These are phyloP conservation scores for Lachnum nothofagi DNA, from an alignment of 2,329 filamentous ascomycete genomes.

Conservation along the genomic window DNA sequence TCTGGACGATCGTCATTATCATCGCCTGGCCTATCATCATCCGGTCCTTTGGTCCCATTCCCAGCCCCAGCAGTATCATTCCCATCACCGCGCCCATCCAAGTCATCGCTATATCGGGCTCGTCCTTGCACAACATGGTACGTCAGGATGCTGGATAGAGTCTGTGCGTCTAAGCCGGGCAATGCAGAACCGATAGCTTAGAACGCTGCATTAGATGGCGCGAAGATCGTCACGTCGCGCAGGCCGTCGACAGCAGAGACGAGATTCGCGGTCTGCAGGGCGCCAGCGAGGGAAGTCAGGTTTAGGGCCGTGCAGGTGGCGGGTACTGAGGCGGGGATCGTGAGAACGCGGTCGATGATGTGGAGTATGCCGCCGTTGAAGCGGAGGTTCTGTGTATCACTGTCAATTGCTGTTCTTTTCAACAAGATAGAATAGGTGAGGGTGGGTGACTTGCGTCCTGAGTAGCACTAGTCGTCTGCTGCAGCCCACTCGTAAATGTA, in stretches of 20 bases:
- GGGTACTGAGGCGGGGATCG: slow-evolving; percentile 39
- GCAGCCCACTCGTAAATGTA: no score
- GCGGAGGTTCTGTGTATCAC: slow-evolving; percentile 38
- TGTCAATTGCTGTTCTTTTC: neutral
- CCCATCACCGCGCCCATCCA: no score
- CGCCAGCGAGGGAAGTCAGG: slow-evolving; percentile 33
- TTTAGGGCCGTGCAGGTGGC: slow-evolving; percentile 27
- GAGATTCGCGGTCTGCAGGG: slow-evolving; percentile 30
- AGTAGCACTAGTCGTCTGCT: no score
- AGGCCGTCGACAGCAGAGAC: slow-evolving; percentile 35
- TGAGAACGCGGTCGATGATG: slow-evolving; percentile 45
- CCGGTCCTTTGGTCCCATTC: no score
- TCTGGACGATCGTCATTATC: no score
- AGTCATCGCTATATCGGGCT: slow-evolving; percentile 22
- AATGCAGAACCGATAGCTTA: slow-evolving; percentile 30
- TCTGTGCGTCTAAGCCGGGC: slow-evolving; percentile 16
- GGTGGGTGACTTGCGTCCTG: slow-evolving; percentile 32
- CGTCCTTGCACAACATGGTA: slow-evolving; percentile 32
- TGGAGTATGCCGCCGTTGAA: slow-evolving; percentile 46
- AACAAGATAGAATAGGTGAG: neutral
- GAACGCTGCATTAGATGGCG: slow-evolving; percentile 31
- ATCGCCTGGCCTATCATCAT: no score
- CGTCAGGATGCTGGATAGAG: slow-evolving; percentile 26
- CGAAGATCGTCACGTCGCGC: slow-evolving; percentile 46
- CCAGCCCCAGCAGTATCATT: no score